Evolutionary conservation across 2,329 filamentous ascomycete species (phyloP).

Genomic region (Colletotrichum sp.): DNA sequence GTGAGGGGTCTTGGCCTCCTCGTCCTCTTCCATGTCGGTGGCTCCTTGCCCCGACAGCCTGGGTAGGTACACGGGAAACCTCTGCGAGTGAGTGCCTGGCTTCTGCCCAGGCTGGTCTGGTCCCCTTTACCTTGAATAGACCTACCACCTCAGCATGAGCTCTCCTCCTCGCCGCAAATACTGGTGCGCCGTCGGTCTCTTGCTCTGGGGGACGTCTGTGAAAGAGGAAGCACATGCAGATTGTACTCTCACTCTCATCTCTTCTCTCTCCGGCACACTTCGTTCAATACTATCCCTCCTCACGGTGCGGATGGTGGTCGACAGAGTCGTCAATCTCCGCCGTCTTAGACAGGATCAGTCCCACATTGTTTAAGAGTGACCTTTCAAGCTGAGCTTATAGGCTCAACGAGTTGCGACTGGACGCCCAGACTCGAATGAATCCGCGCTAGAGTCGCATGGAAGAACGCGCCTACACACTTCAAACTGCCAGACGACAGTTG

Average conservation of each 20-base stretch:
- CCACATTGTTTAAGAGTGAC: constrained; percentile 12
- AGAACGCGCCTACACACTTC: neutral
- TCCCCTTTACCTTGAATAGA: neutral
- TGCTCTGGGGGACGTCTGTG: neutral
- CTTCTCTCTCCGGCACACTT: neutral
- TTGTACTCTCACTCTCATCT: neutral
- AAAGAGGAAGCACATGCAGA: neutral
- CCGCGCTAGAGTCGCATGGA: neutral
- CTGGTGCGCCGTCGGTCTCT: neutral
- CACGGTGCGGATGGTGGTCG: neutral
- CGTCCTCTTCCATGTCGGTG: neutral
- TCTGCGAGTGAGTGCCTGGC: neutral
- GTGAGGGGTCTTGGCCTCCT: constrained; percentile 4
- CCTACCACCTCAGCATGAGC: neutral
- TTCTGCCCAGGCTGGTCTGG: neutral
- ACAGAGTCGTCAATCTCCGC: constrained; percentile 9
- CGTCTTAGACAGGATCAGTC: constrained; percentile 17
- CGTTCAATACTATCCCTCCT: neutral
- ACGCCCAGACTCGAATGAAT: neutral
- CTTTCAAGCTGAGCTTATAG: constrained; percentile 4
- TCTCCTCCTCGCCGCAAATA: neutral
- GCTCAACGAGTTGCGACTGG: neutral
- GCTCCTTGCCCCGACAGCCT: constrained; percentile 17
- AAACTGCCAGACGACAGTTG: neutral
- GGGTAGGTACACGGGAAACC: constrained; percentile 11